Base-by-base conservation (phyloP, 2,329 filamentous ascomycete species). In the Paecilomyces sp. region DNA sequence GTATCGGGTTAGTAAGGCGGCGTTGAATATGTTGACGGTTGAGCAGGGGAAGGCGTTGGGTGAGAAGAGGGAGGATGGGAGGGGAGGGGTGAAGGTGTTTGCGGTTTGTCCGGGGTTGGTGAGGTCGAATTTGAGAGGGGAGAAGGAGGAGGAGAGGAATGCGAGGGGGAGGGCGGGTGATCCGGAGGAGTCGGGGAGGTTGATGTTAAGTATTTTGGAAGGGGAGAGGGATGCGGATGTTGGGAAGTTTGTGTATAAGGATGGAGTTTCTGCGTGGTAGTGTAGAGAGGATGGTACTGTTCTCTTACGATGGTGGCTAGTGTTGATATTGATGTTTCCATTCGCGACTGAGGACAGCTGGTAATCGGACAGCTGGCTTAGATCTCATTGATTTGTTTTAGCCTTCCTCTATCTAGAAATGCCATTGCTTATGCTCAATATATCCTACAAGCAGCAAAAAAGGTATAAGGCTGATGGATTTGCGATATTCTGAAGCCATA, bases 1-100 rank as follows among this genome's bases (percentile, higher is more conserved):
- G 57, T 62, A 62, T 31, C 55, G 58, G 33, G 28, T 58, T 15
- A 57, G 55, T 30, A 60, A 62, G 54, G 58, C 58, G 2, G 51
- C 53, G 31, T 28, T 62, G 41, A 62, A 62, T 22, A 60, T 62
- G 55, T 15, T 60, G 3, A 56, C 60, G n/a, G 36, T 60, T 13
- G 25, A 51, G 6, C 12, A 57, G 31, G 22, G 15, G 33, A 36
- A 57, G 15, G 53, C 52, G 6, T 58, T 51, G 31, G 58, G 30
- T 28, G 25, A 6, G 25, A 28, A 28, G 25, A 28, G 6, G 25
- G 25, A 28, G 25, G 6, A 28, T 28, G 25, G 25, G 25, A 36
- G n/a, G 13, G 18, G 34, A 12, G 55, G 58, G 11, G 41, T 60
- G 7, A 62, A 62, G 12, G 55, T 60, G 9, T 60, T 60, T 54